Evolutionary conservation across 2,329 filamentous ascomycete species (phyloP).

Genomic region (Intubia oerlemansii): DNA sequence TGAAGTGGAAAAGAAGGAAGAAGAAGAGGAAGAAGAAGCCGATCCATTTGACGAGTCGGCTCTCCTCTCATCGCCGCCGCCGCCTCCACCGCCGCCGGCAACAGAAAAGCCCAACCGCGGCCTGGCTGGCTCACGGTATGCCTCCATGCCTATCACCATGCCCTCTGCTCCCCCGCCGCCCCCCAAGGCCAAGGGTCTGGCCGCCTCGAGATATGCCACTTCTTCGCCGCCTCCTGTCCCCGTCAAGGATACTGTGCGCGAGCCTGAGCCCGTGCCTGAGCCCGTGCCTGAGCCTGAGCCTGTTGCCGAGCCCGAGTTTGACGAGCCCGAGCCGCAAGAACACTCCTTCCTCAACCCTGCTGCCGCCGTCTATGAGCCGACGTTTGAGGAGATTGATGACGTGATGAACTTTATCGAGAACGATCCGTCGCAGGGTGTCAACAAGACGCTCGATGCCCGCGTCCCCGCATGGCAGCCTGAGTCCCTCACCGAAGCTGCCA

Average conservation of each 20-base stretch:
- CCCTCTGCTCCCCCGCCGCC: conserved; percentile 14
- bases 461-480: conserved; percentile 24
- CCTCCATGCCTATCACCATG: too few species aligned
- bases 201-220: conserved; percentile 23
- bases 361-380: conserved; percentile 19
- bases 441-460: conserved; percentile 36
- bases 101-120: conserved; percentile 12
- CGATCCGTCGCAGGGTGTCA: conserved; percentile 54
- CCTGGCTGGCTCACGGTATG: conserved; percentile 26
- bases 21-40: too few species aligned
- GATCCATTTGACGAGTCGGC: too few species aligned
- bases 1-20: too few species aligned
- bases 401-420: conserved; percentile 71
- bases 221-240: conserved; percentile 15
- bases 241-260: conserved; percentile 11
- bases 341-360: conserved; percentile 3
- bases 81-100: conserved; percentile 9
- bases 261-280: too few species aligned
- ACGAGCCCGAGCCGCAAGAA: too few species aligned
- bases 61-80: too few species aligned
- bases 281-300: too few species aligned
- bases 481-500: conserved; percentile 17
- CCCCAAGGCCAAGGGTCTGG: conserved; percentile 20
- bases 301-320: conserved; percentile 1
- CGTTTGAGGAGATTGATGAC: conserved; percentile 75